Evolutionary conservation across 164 flowering plant species (phyloP).

Genomic region (Liriodendron chinense): DNA sequence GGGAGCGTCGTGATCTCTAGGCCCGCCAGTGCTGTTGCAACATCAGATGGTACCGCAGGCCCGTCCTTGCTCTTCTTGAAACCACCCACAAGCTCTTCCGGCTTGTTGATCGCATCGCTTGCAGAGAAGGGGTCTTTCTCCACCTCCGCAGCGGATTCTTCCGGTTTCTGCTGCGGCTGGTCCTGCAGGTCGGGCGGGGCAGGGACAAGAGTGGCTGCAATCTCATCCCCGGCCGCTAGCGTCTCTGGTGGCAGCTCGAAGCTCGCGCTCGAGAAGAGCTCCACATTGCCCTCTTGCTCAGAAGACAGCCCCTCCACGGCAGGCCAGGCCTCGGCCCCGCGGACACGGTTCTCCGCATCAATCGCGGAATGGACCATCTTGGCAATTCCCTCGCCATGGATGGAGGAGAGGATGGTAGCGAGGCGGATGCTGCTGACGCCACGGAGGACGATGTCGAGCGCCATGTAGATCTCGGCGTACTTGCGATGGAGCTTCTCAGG

Average conservation of each 20-base stretch:
- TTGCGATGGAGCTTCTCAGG: conserved; percentile 83
- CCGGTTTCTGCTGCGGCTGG: conserved; percentile 34
- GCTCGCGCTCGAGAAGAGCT: conserved; percentile 48
- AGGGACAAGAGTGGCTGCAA: conserved; percentile 48
- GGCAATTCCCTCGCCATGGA: conserved; percentile 90
- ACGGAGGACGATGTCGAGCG: conserved; percentile 75
- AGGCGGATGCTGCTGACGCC: conserved; percentile 84
- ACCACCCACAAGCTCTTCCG: conserved; percentile 70
- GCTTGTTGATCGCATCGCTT: conserved; percentile 72
- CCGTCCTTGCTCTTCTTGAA: conserved; percentile 78
- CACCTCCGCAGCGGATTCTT: conserved; percentile 29
- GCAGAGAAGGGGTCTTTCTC: conserved; percentile 95
- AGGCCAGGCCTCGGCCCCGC: conserved; percentile 82
- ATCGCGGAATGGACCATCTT: conserved; percentile 90
- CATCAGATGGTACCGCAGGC: conserved; percentile 35
- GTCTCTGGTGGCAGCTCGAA: conserved; percentile 88
- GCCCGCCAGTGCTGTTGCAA: conserved; percentile 68
- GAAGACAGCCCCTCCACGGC: conserved; percentile 44
- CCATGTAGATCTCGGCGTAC: conserved; percentile 92
- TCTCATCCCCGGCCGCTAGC: conserved; percentile 83
- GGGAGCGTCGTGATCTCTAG: conserved; percentile 86
- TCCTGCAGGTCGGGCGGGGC: conserved; percentile 19
- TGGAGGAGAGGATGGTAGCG: conserved; percentile 70
- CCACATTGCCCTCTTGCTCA: conserved; percentile 60
- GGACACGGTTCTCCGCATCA: conserved; percentile 72